Evolutionary conservation across 192 early-diverging fungal genomes (phyloP).

Genomic region (Spinellus fusiger): DNA sequence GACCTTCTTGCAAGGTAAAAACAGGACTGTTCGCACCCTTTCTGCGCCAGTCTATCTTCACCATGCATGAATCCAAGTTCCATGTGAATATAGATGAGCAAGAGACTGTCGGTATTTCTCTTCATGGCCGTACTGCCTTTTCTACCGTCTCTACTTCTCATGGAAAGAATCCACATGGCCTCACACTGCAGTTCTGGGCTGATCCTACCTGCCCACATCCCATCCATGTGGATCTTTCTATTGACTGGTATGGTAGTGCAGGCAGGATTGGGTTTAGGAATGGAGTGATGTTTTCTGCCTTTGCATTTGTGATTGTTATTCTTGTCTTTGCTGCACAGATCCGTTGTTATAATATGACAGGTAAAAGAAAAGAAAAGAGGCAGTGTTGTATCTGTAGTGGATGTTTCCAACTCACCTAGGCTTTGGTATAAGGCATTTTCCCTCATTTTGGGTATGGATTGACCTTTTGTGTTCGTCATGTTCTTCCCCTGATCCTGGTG

Average conservation of each 20-base stretch:
- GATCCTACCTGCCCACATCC: slow-evolving; percentile 44
- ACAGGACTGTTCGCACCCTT: slow-evolving; percentile 40
- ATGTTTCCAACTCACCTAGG: background rate
- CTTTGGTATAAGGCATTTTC: slow-evolving; percentile 25
- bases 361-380: background rate
- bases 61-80: slow-evolving; percentile 50
- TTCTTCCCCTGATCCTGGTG: slow-evolving; percentile 29
- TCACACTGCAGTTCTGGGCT: slow-evolving; percentile 47
- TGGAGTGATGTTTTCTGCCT: slow-evolving; percentile 60
- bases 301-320: slow-evolving; percentile 59
- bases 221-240: slow-evolving; percentile 36
- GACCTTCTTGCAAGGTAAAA: slow-evolving; percentile 13
- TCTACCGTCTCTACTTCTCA: slow-evolving; percentile 10
- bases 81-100: slow-evolving; percentile 34
- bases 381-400: background rate
- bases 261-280: slow-evolving; percentile 65
- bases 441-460: slow-evolving; percentile 37
- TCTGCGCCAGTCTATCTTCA: slow-evolving; percentile 47
- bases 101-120: slow-evolving; percentile 35
- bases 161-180: slow-evolving; percentile 25
- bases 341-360: slow-evolving; percentile 26
- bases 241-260: slow-evolving; percentile 68
- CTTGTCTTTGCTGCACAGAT: slow-evolving; percentile 47
- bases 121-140: slow-evolving; percentile 48
- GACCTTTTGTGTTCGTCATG: slow-evolving; percentile 24